Percentiles rank a stretch among this genome's conserved stretches.
phyloP scores from a whole-genome alignment of 495 filamentous ascomycete species.

The Tuber umbilicatum region DNA sequence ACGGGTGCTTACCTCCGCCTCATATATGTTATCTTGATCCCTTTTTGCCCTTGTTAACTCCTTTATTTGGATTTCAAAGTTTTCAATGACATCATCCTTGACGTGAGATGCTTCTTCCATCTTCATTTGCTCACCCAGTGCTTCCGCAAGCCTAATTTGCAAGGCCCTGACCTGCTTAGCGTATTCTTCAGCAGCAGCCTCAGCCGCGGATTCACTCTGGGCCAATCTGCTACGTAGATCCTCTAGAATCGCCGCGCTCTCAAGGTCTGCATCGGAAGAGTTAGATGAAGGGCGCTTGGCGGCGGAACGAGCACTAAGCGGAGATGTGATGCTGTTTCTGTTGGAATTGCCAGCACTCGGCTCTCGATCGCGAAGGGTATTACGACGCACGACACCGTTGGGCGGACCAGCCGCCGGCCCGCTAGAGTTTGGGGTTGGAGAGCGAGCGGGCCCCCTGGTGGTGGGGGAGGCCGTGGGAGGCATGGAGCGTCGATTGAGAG shows the following conservation, averaged over 20 bases:
- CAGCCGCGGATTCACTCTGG: conserved; percentile 70
- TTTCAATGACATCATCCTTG: conserved; percentile 70
- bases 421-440: conserved; percentile 25
- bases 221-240: conserved; percentile 75
- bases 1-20: conserved; percentile 54
- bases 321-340: conserved; percentile 33
- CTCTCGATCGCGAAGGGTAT: conserved; percentile 24
- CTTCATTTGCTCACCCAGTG: conserved; percentile 70
- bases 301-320: conserved; percentile 38
- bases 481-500: conserved; percentile 37
- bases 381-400: conserved; percentile 22
- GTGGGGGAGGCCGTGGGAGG: conserved; percentile 28
- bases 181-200: conserved; percentile 69
- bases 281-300: conserved; percentile 32
- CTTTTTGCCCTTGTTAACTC: conserved; percentile 71
- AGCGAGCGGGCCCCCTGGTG: conserved; percentile 22
- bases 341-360: conserved; percentile 16
- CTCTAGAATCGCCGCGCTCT: conserved; percentile 73
- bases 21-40: conserved; percentile 83
- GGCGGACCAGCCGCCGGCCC: background rate
- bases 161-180: conserved; percentile 77
- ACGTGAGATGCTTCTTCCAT: conserved; percentile 81
- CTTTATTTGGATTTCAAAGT: conserved; percentile 69
- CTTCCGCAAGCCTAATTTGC: conserved; percentile 80
- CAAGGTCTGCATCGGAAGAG: conserved; percentile 37